These are phyloP conservation scores for Hypoxylon sp. DNA, from an alignment of 2,329 filamentous ascomycete species.

Conservation along the genomic window DNA sequence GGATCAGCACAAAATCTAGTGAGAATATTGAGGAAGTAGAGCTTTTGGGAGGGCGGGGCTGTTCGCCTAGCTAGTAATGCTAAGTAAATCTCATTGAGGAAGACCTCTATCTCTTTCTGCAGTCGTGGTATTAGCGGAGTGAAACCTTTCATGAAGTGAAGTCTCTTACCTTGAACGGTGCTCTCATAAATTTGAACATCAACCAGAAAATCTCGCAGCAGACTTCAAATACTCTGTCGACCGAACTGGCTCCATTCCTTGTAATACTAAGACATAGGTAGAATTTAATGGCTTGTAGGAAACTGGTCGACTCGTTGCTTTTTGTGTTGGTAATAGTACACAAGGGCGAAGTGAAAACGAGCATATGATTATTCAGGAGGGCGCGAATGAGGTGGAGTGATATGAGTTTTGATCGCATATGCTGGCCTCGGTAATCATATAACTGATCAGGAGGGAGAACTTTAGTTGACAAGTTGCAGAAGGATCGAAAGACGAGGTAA, in stretches of 20 bases:
- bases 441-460: slow-evolving; percentile 88
- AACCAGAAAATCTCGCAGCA: slow-evolving; percentile 98
- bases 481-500: slow-evolving; percentile 95
- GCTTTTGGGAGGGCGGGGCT: slow-evolving; percentile 89
- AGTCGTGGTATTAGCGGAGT: slow-evolving; percentile 44
- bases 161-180: slow-evolving; percentile 83
- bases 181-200: slow-evolving; percentile 92
- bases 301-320: slow-evolving; percentile 86
- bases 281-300: slow-evolving; percentile 95
- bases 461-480: slow-evolving; percentile 98
- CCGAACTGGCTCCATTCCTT: slow-evolving; percentile 92
- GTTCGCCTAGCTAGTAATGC: slow-evolving; percentile 89
- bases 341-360: slow-evolving; percentile 89
- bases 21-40: slow-evolving; percentile 88
- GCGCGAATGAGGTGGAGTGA: slow-evolving; percentile 96
- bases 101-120: slow-evolving; percentile 96
- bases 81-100: slow-evolving; percentile 96
- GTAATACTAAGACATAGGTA: slow-evolving; percentile 96
- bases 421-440: slow-evolving; percentile 90
- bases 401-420: slow-evolving; percentile 96
- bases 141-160: slow-evolving; percentile 1
- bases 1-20: slow-evolving; percentile 87
- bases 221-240: slow-evolving; percentile 92
- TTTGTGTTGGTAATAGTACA: slow-evolving; percentile 94
- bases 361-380: slow-evolving; percentile 91